phyloP scores from a whole-genome alignment of 2,329 filamentous ascomycete species.

The Talaromyces marneffei region DNA sequence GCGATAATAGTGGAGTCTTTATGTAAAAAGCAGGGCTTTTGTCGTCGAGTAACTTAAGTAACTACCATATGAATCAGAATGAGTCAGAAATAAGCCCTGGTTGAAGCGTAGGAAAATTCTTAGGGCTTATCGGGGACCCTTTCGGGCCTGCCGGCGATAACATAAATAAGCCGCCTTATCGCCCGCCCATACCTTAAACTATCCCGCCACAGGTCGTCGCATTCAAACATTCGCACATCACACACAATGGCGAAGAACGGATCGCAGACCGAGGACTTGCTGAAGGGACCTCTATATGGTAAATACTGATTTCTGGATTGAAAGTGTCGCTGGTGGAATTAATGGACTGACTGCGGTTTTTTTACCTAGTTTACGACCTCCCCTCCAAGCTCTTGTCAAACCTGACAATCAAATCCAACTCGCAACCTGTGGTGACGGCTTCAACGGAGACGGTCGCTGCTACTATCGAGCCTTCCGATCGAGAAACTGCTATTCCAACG shows the following conservation, averaged over 20 bases:
- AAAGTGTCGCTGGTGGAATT: neutral
- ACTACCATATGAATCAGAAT: neutral
- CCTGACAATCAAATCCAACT: constrained; percentile 54
- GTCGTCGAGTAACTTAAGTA: too few relatives aligned
- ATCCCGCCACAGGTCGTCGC: neutral
- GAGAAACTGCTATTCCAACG: constrained; percentile 37
- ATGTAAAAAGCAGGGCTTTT: neutral
- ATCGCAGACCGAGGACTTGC: constrained; percentile 2
- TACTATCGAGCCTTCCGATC: constrained; percentile 30
- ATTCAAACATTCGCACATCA: neutral
- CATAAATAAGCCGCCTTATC: neutral
- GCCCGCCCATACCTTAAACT: neutral
- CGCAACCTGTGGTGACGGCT: constrained; percentile 23
- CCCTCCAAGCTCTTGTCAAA: constrained; percentile 66
- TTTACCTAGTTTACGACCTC: constrained; percentile 67
- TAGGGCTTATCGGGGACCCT: neutral
- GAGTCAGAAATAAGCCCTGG: neutral
- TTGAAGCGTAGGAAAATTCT: neutral
- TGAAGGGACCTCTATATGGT: constrained; percentile 15
- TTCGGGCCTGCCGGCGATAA: neutral
- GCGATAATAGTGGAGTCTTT: neutral
- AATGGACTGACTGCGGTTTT: neutral
- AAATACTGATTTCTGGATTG: neutral
- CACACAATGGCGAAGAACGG: constrained; percentile 10
- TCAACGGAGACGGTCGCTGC: constrained; percentile 20